Percentiles rank a stretch among this genome's conserved stretches.
Evolutionary conservation across 176 grass and related monocot species (phyloP).

Genomic region (Oryza longistaminata): DNA sequence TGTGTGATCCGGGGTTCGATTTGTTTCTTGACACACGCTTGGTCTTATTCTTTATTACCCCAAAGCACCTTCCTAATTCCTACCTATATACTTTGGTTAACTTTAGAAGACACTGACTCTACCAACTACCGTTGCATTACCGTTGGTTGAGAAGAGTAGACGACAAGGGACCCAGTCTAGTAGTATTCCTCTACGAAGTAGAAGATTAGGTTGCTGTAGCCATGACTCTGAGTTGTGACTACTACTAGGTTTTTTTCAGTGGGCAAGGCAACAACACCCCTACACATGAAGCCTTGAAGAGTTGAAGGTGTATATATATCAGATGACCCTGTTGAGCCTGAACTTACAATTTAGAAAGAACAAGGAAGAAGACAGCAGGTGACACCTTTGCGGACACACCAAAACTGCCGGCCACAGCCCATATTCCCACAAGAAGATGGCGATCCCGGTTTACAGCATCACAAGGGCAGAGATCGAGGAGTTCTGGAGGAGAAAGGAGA

Average conservation of each 20-base stretch:
- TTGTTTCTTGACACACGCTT: background rate
- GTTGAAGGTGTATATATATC: constrained; percentile 15
- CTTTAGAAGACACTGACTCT: constrained; percentile 14
- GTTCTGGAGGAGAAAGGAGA: constrained; percentile 78
- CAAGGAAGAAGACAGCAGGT: background rate
- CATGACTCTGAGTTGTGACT: constrained; percentile 6
- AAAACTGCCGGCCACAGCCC: background rate
- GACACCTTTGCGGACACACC: background rate
- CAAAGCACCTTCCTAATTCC: constrained; percentile 22
- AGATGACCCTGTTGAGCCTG: constrained; percentile 25
- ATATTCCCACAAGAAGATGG: constrained; percentile 3
- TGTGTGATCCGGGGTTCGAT: background rate
- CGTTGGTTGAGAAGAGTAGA: constrained; percentile 49
- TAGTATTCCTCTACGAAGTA: constrained; percentile 25
- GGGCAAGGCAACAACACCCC: constrained; percentile 13
- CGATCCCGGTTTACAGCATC: constrained; percentile 53
- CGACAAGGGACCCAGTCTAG: constrained; percentile 25
- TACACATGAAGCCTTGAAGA: background rate
- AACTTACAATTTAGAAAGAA: background rate
- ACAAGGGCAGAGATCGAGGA: constrained; percentile 66
- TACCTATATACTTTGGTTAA: background rate
- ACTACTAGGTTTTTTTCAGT: constrained; percentile 19
- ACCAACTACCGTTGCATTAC: constrained; percentile 13
- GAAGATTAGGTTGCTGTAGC: constrained; percentile 10
- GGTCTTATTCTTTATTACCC: background rate